Percentiles rank a stretch among this genome's conserved stretches.
These are phyloP conservation scores for Fraxinus greggii DNA, from an alignment of 305 asterid genomes.

Conservation along the genomic window DNA sequence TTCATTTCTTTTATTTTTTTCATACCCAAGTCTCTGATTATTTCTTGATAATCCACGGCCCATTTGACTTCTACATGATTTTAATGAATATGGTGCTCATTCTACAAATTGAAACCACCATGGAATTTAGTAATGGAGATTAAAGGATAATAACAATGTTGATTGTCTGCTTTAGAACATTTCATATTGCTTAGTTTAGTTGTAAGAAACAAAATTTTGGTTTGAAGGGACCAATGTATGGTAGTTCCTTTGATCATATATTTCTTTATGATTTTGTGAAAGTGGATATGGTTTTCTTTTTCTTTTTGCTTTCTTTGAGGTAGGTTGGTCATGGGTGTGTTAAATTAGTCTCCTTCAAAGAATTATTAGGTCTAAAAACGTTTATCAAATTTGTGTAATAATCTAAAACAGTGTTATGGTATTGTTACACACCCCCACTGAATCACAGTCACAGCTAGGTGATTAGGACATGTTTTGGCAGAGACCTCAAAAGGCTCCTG, in stretches of 20 bases:
- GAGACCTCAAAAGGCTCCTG: background rate
- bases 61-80: background rate
- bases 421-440: background rate
- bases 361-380: background rate
- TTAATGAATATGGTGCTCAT: background rate
- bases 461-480: background rate
- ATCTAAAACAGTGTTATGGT: background rate
- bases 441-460: background rate
- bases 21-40: background rate
- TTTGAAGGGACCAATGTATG: background rate
- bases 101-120: slow-evolving; percentile 2
- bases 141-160: background rate
- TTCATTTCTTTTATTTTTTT: background rate
- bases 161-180: background rate
- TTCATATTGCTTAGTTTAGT: background rate
- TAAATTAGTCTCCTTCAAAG: background rate
- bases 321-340: background rate
- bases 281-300: background rate
- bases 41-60: background rate
- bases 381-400: background rate
- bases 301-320: background rate
- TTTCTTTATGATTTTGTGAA: background rate
- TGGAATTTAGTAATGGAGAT: background rate
- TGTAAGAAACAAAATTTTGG: background rate
- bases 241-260: background rate